Conservation (phyloP, 345 rosid genomes). For the Schrenkiella parvula region DNA sequence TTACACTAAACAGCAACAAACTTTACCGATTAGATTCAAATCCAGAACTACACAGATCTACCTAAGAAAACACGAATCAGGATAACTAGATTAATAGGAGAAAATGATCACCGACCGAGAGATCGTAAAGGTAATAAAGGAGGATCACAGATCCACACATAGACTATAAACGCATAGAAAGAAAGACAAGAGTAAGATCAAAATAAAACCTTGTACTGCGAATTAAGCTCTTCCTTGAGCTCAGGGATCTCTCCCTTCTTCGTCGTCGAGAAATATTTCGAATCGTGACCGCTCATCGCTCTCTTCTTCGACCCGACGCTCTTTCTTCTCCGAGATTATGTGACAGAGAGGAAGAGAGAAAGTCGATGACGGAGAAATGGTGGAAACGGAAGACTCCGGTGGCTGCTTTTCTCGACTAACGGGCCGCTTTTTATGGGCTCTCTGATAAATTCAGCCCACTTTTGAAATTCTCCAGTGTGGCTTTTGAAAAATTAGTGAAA, state of each 20-base stretch:
- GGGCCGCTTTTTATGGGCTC: constrained; percentile 25
- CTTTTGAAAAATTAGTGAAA: no score
- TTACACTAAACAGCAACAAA: background rate
- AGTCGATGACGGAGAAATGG: constrained; percentile 19
- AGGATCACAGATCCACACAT: constrained; percentile 33
- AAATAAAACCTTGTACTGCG: no score
- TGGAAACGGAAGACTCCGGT: constrained; percentile 21
- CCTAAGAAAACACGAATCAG: background rate
- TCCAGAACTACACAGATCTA: constrained; percentile 46
- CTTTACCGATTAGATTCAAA: constrained; percentile 19
- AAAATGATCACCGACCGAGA: background rate
- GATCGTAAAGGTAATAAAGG: constrained; percentile 10
- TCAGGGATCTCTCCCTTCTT: no score
- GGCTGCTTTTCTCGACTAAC: background rate
- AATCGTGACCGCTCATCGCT: no score
- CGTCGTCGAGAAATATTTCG: no score
- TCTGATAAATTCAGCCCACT: background rate
- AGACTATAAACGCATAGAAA: background rate
- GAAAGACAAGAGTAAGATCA: background rate
- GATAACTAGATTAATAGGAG: background rate
- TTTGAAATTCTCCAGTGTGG: background rate
- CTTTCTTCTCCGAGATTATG: constrained; percentile 22
- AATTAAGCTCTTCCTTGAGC: constrained; percentile 98
- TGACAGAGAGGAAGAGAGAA: background rate
- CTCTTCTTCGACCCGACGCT: constrained; percentile 16